Conservation (phyloP, 805 yeast genomes). For the Blastobotrys robertii region DNA sequence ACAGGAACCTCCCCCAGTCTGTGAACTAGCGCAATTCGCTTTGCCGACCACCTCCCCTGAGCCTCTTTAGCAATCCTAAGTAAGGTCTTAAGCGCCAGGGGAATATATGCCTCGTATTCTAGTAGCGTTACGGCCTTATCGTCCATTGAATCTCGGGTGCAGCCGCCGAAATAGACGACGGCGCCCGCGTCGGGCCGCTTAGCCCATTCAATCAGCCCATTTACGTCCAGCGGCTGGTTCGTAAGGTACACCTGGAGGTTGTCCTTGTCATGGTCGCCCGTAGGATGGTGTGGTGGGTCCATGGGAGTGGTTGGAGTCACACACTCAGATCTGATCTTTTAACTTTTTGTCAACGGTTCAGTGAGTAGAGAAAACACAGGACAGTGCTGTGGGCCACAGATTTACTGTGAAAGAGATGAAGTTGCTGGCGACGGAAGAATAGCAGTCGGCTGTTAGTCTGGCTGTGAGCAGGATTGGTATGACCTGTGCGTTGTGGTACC, state of each 20-base stretch:
- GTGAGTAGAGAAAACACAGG: no score
- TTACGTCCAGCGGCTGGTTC: constrained; percentile 4
- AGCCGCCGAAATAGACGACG: constrained; percentile 40
- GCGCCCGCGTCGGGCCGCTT: constrained; percentile 39
- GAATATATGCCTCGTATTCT: constrained; percentile 38
- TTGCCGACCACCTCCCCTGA: constrained; percentile 19
- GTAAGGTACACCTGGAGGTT: background rate
- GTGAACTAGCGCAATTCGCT: constrained; percentile 34
- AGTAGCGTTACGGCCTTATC: constrained; percentile 33
- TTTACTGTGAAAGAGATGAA: no score
- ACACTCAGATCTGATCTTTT: no score
- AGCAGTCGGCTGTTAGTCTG: no score
- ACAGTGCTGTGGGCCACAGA: no score
- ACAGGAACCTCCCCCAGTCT: constrained; percentile 41
- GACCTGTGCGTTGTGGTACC: no score
- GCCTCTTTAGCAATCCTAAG: constrained; percentile 29
- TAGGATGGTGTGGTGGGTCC: no score
- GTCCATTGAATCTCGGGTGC: constrained; percentile 37
- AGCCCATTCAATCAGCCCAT: constrained; percentile 29
- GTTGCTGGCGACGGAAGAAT: no score
- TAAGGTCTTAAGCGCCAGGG: constrained; percentile 34
- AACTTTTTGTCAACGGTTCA: no score
- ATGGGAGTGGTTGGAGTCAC: no score
- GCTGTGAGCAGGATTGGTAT: no score
- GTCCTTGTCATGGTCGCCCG: background rate